phyloP scores from a whole-genome alignment of 345 rosid species.

The Psidium friedrichsthalianum region DNA sequence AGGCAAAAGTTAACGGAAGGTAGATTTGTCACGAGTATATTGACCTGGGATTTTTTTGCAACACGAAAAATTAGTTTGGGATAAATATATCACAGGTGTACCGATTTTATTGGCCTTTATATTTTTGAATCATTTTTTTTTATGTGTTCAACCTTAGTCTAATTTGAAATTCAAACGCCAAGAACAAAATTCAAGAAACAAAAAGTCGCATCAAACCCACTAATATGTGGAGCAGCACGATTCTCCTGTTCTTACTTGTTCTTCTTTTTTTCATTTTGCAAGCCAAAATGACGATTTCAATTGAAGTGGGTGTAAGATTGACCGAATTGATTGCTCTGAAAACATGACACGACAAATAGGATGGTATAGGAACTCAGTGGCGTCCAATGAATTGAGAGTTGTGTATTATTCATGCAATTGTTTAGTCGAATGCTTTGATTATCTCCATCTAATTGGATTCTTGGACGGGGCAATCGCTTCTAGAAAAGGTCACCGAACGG shows the following conservation, averaged over 20 bases:
- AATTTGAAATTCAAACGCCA: neutral
- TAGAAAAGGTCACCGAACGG: neutral
- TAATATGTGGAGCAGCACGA: neutral
- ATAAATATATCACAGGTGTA: neutral
- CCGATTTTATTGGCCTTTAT: neutral
- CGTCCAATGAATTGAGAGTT: neutral
- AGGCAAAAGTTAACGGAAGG: neutral
- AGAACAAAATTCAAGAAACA: neutral
- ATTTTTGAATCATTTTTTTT: neutral
- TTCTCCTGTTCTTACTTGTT: neutral
- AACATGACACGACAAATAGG: neutral
- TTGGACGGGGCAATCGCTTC: neutral
- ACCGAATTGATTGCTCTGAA: neutral
- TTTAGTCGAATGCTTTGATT: neutral
- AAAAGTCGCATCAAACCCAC: neutral
- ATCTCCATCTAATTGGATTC: neutral
- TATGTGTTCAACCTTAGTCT: neutral
- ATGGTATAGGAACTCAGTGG: neutral
- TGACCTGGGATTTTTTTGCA: neutral
- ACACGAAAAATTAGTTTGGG: neutral
- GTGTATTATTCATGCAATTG: neutral
- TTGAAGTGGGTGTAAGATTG: neutral
- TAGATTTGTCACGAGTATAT: neutral
- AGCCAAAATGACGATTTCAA: neutral
- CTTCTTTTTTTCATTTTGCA: neutral